Base-by-base conservation (phyloP, 768 basidiomycete species). In the Xerocomellus amylosporus region DNA sequence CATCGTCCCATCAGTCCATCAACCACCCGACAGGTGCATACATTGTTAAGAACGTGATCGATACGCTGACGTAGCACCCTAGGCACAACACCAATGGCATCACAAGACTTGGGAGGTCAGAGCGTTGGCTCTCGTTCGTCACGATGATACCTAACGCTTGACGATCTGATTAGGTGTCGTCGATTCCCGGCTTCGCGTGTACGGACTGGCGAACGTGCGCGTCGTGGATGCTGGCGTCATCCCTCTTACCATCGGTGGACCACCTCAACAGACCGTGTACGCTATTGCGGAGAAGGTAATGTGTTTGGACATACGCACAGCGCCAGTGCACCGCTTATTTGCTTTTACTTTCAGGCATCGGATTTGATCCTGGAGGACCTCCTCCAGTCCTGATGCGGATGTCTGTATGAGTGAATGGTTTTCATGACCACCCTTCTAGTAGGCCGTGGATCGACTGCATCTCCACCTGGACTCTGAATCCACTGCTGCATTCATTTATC, bases 1-100 rank as follows among this genome's bases (percentile, higher is more conserved):
- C 22, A 51, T 8, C 2, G 12, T 33, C n/a, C 7, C n/a, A n/a
- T 15, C 31, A 49, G 51, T 15, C 51, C 8, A 5, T 41, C 4
- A 30, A 49, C 19, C 28, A 49, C 48, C 37, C 37, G 10, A 15
- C 17, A 19, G 48, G 37, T 53, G n/a, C 17, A 15, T 49, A 24
- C 10, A 8, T 24, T 14, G 15, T 3, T 14, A n/a, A 39, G 4
- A 31, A 24, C n/a, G 15, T 33, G 20, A 39, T 19, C 8, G 5
- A 19, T 19, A 4, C 7, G 5, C 39, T 54, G 31, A 50, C 52
- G 4, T 30, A 36, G 12, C 6, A 37, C 24, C 8, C 1, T 28
- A 54, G 53, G 53, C 26, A 54, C 40, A 22, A 42, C 53, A 6
- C n/a, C 48, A 1, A 54, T 54, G 48, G 53, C 53, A 28, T 24